phyloP scores from a whole-genome alignment of 805 yeast genomes.

The Wickerhamiella domercqiae region DNA sequence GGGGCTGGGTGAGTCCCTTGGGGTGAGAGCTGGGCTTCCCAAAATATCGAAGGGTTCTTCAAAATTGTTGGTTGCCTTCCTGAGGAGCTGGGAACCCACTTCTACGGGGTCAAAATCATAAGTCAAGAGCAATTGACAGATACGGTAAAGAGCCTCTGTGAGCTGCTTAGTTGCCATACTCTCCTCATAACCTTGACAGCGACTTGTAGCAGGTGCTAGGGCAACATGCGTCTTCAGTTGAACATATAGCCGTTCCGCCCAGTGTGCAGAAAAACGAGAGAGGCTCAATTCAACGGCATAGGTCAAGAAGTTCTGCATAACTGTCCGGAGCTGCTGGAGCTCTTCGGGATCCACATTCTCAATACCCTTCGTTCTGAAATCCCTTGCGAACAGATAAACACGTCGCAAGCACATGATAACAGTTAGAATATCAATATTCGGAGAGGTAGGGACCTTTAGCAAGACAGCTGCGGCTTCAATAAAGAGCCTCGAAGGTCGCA shows the following conservation, averaged over 20 bases:
- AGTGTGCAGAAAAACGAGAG: slow-evolving; percentile 19
- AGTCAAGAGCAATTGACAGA: slow-evolving; percentile 39
- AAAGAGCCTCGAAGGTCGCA: slow-evolving; percentile 67
- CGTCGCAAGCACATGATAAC: slow-evolving; percentile 40
- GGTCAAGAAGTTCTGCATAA: slow-evolving; percentile 49
- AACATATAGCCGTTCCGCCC: slow-evolving; percentile 22
- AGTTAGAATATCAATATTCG: slow-evolving; percentile 27
- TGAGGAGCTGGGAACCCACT: no score
- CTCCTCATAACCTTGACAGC: slow-evolving; percentile 20
- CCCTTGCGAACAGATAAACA: slow-evolving; percentile 40
- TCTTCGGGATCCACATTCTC: slow-evolving; percentile 24
- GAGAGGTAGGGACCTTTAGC: slow-evolving; percentile 32
- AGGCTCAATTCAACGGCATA: slow-evolving; percentile 32
- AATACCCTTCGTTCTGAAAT: slow-evolving; percentile 27
- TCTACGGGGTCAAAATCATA: slow-evolving; percentile 48
- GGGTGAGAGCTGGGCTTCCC: no score
- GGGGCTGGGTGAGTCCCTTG: no score
- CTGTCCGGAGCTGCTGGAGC: slow-evolving; percentile 39
- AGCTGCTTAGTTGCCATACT: slow-evolving; percentile 18
- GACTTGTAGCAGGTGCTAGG: slow-evolving; percentile 16
- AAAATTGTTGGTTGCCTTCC: no score
- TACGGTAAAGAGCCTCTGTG: slow-evolving; percentile 27
- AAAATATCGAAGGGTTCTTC: no score
- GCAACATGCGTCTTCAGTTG: slow-evolving; percentile 22
- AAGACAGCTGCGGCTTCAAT: slow-evolving; percentile 50